These are phyloP conservation scores for Russula vinacea DNA, from an alignment of 768 basidiomycete species.

Conservation along the genomic window DNA sequence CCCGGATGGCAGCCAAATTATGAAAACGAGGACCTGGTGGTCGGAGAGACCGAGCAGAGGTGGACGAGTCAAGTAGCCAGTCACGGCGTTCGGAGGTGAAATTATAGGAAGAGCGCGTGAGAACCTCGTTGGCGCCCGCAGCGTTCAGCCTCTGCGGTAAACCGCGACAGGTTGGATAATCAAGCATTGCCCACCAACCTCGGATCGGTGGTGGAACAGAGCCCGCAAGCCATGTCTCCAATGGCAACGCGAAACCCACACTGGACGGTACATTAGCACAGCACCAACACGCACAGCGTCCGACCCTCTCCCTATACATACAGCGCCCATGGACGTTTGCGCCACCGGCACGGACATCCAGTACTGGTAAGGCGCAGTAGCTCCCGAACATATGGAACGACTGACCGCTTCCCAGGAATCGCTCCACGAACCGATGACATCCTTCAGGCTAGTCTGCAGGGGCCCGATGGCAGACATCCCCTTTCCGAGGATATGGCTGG, in stretches of 20 bases:
- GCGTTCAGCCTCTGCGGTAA: background rate
- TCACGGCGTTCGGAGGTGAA: no score
- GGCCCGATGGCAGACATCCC: background rate
- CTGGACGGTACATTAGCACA: background rate
- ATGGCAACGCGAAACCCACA: background rate
- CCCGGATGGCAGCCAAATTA: background rate
- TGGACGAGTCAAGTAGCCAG: background rate
- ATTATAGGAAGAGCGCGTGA: background rate
- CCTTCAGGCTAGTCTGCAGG: background rate
- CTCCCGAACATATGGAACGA: background rate
- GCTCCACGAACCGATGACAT: background rate
- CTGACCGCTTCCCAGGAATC: background rate
- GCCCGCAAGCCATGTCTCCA: background rate
- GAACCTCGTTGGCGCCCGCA: background rate
- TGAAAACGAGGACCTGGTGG: background rate
- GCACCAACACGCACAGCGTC: background rate
- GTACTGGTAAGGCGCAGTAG: background rate
- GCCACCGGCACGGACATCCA: background rate
- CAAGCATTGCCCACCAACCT: background rate
- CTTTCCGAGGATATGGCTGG: background rate
- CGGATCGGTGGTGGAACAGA: background rate
- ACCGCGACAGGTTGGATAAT: background rate
- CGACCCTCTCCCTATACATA: background rate
- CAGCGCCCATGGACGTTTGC: background rate
- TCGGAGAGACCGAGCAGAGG: background rate